These are phyloP conservation scores for Paramecium pentaurelia DNA, from an alignment of 73 alveolate genomes.

Conservation along the genomic window DNA sequence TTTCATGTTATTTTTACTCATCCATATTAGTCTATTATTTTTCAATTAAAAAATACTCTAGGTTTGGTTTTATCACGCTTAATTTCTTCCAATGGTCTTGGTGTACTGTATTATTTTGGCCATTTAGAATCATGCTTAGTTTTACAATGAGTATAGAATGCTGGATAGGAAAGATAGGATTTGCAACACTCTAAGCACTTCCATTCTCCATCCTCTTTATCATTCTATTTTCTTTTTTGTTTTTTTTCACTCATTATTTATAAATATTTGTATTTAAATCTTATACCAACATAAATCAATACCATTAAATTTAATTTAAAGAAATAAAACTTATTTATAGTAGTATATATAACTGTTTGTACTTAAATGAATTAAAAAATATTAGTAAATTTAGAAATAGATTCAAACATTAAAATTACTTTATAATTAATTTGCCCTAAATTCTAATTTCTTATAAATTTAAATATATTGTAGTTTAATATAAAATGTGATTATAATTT, in stretches of 20 bases:
- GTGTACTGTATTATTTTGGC: conserved; percentile 24
- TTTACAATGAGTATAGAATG: conserved; percentile 94
- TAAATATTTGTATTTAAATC: not conserved
- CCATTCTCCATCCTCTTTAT: conserved; percentile 55
- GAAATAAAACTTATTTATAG: not conserved
- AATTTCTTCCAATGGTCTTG: conserved; percentile 45
- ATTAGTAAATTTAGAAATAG: too few relatives aligned
- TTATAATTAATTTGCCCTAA: too few relatives aligned
- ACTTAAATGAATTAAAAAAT: too few relatives aligned
- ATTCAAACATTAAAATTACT: too few relatives aligned
- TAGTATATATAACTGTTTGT: too few relatives aligned
- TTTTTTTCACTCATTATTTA: conserved; percentile 37
- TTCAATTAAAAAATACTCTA: not conserved
- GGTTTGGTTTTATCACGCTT: conserved; percentile 39
- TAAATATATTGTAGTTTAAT: too few relatives aligned
- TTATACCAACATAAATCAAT: not conserved
- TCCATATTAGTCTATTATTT: conserved; percentile 13
- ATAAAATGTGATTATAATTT: too few relatives aligned
- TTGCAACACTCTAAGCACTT: conserved; percentile 60
- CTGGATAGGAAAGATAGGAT: conserved; percentile 92
- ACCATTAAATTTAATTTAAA: not conserved
- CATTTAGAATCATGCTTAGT: conserved; percentile 82
- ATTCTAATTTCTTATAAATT: too few relatives aligned
- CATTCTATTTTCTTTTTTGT: not conserved
- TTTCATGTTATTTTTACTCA: conserved; percentile 40